Conservation (phyloP, 2,329 filamentous ascomycete species). For the Colletotrichum limetticola region DNA sequence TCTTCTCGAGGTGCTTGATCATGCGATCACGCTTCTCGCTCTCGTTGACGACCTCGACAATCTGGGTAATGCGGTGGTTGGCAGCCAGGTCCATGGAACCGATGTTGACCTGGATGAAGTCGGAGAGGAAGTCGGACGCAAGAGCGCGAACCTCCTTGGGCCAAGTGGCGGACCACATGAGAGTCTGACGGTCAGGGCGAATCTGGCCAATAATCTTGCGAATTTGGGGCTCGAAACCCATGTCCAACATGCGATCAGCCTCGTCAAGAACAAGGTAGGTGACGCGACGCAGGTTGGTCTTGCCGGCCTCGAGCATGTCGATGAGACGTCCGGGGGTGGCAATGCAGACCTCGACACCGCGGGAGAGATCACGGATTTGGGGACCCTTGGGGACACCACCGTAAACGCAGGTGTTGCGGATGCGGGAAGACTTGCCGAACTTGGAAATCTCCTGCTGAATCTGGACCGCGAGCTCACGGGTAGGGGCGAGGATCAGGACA, state of each 20-base stretch:
- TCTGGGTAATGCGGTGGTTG: conserved; percentile 97
- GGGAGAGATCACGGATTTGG: conserved; percentile 93
- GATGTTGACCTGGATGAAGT: conserved; percentile 99
- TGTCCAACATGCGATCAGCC: conserved; percentile 99
- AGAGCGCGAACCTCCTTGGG: conserved; percentile 97
- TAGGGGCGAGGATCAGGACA: conserved; percentile 94
- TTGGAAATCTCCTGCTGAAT: conserved; percentile 99
- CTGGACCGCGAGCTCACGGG: conserved; percentile 97
- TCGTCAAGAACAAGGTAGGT: conserved; percentile 99
- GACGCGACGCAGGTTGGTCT: conserved; percentile 97
- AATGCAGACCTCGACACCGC: conserved; percentile 98
- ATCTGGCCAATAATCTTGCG: conserved; percentile 99
- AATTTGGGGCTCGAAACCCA: conserved; percentile 99
- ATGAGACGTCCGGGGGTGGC: conserved; percentile 97
- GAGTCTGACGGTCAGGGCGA: conserved; percentile 96
- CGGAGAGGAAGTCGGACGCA: conserved; percentile 88
- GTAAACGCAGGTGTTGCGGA: conserved; percentile 98
- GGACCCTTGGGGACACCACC: conserved; percentile 98
- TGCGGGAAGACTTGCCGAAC: conserved; percentile 97
- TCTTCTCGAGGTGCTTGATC: conserved; percentile 96
- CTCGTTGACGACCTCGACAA: conserved; percentile 95
- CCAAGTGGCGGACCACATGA: conserved; percentile 99
- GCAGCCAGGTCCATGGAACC: conserved; percentile 95
- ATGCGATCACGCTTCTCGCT: conserved; percentile 98
- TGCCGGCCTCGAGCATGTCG: conserved; percentile 97